Evolutionary conservation across 2,329 filamentous ascomycete genomes (phyloP).

Genomic region (Calycina marina): DNA sequence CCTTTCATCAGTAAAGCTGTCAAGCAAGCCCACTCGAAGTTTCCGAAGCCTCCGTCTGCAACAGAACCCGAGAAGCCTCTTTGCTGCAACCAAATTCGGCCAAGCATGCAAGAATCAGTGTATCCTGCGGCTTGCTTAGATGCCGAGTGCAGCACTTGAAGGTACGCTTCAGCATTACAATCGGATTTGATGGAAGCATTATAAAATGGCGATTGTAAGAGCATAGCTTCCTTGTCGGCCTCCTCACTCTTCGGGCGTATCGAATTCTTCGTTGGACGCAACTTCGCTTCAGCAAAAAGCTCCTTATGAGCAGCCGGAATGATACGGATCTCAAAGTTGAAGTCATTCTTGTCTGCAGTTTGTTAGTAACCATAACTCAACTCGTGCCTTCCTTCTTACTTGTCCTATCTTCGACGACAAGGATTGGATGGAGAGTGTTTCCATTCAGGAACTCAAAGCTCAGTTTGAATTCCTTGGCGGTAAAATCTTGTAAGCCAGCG

Average conservation of each 20-base stretch:
- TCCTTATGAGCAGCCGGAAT: constrained; percentile 58
- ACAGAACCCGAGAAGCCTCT: constrained; percentile 61
- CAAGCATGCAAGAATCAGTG: constrained; percentile 71
- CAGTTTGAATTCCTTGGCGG: constrained; percentile 38
- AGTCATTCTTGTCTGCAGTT: constrained; percentile 20
- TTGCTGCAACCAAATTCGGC: constrained; percentile 79
- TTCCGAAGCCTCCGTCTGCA: constrained; percentile 73
- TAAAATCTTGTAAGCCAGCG: constrained; percentile 46
- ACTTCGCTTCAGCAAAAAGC: constrained; percentile 57
- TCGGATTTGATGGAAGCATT: constrained; percentile 77
- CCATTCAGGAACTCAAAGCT: constrained; percentile 55
- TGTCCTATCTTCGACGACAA: constrained; percentile 32
- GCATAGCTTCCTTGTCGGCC: constrained; percentile 22
- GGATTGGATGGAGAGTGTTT: constrained; percentile 61
- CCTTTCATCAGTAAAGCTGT: constrained; percentile 67
- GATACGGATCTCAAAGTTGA: constrained; percentile 50
- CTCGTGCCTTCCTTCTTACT: too few species aligned
- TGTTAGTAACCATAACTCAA: too few species aligned
- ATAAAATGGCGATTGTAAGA: constrained; percentile 80
- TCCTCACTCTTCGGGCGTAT: constrained; percentile 40
- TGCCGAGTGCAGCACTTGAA: constrained; percentile 59
- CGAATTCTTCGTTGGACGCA: constrained; percentile 54
- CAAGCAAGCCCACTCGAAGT: constrained; percentile 79
- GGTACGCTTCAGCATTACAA: constrained; percentile 55
- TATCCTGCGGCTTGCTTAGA: constrained; percentile 44